A percentile compares a stretch with the other conserved stretches of the same genome.
Evolutionary conservation across 2,329 filamentous ascomycete species (phyloP).

Genomic region (Talaromyces sp.): DNA sequence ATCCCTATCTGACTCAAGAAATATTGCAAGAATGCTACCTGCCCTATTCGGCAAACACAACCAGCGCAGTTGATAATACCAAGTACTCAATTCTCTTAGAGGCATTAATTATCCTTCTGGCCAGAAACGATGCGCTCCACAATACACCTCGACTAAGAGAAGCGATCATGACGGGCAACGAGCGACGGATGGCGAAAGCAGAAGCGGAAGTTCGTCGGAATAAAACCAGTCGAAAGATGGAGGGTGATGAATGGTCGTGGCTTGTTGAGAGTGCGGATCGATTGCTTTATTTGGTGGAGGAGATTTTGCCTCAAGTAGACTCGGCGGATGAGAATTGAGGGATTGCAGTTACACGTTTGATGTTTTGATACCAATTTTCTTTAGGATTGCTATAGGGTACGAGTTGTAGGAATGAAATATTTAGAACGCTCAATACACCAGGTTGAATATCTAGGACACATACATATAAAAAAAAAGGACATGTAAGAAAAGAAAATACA

Average conservation of each 20-base stretch:
- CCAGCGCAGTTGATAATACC: slow-evolving; percentile 64
- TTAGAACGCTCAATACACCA: slow-evolving; percentile 4
- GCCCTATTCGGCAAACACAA: slow-evolving; percentile 61
- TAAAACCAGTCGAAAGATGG: slow-evolving; percentile 34
- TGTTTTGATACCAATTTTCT: background rate
- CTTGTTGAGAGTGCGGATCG: slow-evolving; percentile 42
- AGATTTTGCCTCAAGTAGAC: slow-evolving; percentile 24
- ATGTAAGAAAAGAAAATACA: background rate
- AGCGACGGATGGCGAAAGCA: slow-evolving; percentile 47
- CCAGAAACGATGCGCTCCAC: slow-evolving; percentile 31
- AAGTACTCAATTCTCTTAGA: slow-evolving; percentile 70
- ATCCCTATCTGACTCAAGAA: slow-evolving; percentile 46
- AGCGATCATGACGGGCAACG: slow-evolving; percentile 54
- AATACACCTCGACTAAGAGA: slow-evolving; percentile 38
- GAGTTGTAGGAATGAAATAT: background rate
- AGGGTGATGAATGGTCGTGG: slow-evolving; percentile 38
- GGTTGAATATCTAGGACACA: slow-evolving; percentile 4
- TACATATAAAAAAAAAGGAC: slow-evolving; percentile 1
- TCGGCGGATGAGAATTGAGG: slow-evolving; percentile 2
- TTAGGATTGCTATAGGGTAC: background rate
- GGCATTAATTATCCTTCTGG: slow-evolving; percentile 57
- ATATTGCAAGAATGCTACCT: slow-evolving; percentile 62
- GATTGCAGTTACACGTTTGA: background rate
- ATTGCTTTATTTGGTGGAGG: slow-evolving; percentile 36
- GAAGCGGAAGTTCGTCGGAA: slow-evolving; percentile 46